Base-by-base conservation (phyloP, 2,329 filamentous ascomycete genomes). In the Thielaviopsis populi region DNA sequence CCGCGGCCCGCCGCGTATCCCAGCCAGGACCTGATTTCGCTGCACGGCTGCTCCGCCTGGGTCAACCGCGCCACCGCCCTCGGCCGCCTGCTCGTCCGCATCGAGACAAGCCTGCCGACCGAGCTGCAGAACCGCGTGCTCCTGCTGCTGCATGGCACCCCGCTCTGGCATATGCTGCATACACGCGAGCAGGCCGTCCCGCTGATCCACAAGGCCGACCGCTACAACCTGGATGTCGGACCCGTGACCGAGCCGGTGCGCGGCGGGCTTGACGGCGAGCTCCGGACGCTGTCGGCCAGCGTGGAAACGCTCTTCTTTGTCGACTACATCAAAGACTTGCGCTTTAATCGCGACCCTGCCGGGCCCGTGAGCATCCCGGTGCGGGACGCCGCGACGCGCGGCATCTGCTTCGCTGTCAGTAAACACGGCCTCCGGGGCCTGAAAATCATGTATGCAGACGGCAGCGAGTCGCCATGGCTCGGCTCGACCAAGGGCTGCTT, bases 261-360 rank as follows among this genome's bases (percentile, higher is more conserved):
- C 17, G 64, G 60, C 6, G 19, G 41, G 7, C 33, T 50, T 40
- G 59, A 65, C 17, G 62, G 56, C 10, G 43, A 61, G 10, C 27
- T 62, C 4, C 50, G 19, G 10, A 60, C 54, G 2, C 42, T 65
- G 15, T 65, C 64, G 2, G 64, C 64, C 17, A 50, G 40, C 1
- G 53, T 65, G 8, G 64, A 65, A 33, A 59, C 54, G 2, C 24
- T 65, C n/a, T 65, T 65, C 53, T 65, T 65, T 56, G 64, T 65
- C 30, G 61, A 65, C 40, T 65, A 65, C 54, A 63, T 65, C 37
- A 61, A 60, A 24, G 64, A 65, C 41, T 22, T 65, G 15, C 46
- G 37, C 19, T 63, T 63, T 33, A 63, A 61, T 37, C 13, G 13
- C 2, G 27, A 50, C 19, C 37, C 43, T 8, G 24, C 54, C 8